Evolutionary conservation across 1,284 basidiomycete genomes (phyloP), one percentile per base, ranked within the genome.

Genomic region (Pascua sp.): DNA sequence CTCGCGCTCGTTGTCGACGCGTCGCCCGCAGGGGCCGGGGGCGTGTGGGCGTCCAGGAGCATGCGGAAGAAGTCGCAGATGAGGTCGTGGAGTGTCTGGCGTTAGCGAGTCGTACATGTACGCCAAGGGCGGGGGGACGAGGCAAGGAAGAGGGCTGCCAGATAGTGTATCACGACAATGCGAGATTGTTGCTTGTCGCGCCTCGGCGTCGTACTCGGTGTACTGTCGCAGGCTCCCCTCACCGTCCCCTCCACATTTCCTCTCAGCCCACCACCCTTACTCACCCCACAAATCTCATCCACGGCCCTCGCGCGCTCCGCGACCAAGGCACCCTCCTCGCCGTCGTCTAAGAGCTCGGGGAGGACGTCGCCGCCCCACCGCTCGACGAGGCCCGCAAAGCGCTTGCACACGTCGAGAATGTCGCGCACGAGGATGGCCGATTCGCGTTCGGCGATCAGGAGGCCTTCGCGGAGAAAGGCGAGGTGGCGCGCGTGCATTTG

Each of bases 351-450:
- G 44, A 93, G 79, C 0, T 87, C 88, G 11, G 91, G 91, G 1
- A 94, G 78, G 4, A 94, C 84, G 68, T 94, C 90, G 0, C 90
- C 91, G n/a, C 89, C 89, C 91, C 91, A 95, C 48, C 90, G 79
- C 74, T 93, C 91, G 0, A 93, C 84, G 57, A 90, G 84, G 9
- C 85, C 89, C 13, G 87, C 87, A 67, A 95, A 91, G 9, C 85
- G 82, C 69, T 90, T 89, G 71, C 90, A 94, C 4, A 86, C 80
- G 62, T 90, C 88, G 51, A 94, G 80, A 53, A 93, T 85, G 44
- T 84, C 81, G 12, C 86, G 83, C 38, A 91, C 79, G 45, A 86
- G 83, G 1, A 82, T 74, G 8, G 86, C 84, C 13, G 90, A 77
- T 1, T 81, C 78, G 0, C 83, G 71, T 63, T 91, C 88, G 3